Conservation (phyloP, 1,284 basidiomycete genomes). For the Neolentinus lepideus region DNA sequence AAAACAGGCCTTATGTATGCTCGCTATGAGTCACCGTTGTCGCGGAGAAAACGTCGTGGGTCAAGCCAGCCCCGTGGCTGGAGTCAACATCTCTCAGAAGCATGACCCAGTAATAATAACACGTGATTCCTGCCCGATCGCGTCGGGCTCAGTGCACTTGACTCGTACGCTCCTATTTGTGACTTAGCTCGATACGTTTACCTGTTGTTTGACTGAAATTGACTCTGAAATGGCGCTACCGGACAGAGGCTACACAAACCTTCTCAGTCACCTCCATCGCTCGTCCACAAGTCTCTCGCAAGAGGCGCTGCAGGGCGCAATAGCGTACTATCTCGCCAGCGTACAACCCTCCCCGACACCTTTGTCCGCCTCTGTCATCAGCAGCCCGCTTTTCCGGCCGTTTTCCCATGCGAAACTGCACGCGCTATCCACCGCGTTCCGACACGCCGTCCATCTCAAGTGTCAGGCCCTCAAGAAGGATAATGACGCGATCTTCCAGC, state of each 20-base stretch:
- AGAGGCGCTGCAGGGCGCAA: constrained; percentile 46
- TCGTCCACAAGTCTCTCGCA: constrained; percentile 38
- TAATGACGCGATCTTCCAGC: constrained; percentile 32
- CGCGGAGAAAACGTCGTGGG: not conserved
- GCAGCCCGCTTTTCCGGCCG: constrained; percentile 49
- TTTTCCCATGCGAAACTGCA: constrained; percentile 44
- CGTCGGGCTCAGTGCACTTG: too few relatives aligned
- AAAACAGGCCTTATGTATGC: not conserved
- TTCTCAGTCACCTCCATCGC: constrained; percentile 52
- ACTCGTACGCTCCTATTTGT: too few relatives aligned
- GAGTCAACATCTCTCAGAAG: not conserved
- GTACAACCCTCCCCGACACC: constrained; percentile 51
- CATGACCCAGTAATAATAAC: not conserved
- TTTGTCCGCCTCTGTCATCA: constrained; percentile 56
- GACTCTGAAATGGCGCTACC: not conserved
- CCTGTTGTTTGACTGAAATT: not conserved
- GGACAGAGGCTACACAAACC: constrained; percentile 40
- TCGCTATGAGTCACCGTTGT: not conserved
- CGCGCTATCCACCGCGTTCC: constrained; percentile 48
- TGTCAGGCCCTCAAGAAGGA: constrained; percentile 31
- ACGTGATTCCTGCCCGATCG: not conserved
- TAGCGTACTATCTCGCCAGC: constrained; percentile 57
- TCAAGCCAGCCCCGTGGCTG: not conserved
- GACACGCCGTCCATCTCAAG: constrained; percentile 56
- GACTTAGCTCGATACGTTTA: too few relatives aligned